Conservation (phyloP, 1,139 yeast species). For the Petasospora fabianii region DNA sequence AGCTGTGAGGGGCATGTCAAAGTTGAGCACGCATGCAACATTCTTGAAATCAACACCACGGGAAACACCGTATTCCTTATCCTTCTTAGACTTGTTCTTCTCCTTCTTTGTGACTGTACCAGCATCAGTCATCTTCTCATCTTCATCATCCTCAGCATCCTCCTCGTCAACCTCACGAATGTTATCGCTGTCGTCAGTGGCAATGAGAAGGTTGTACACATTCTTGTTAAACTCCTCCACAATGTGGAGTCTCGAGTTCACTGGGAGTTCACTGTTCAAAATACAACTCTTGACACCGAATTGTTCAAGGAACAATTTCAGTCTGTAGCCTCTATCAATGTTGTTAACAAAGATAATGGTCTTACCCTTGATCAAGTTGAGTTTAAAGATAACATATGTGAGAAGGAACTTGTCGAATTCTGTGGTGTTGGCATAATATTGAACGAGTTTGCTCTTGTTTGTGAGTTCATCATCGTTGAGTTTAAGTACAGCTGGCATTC, state of each 20-base stretch:
- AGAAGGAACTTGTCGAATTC: conserved; percentile 92
- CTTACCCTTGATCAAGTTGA: conserved; percentile 86
- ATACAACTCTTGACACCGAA: conserved; percentile 90
- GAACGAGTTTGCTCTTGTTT: conserved; percentile 60
- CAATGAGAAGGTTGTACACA: conserved; percentile 82
- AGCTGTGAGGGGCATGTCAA: conserved; percentile 89
- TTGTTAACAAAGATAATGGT: conserved; percentile 88
- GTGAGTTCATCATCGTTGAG: conserved; percentile 63
- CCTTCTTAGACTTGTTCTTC: conserved; percentile 40
- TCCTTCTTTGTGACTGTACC: conserved; percentile 25
- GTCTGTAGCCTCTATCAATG: conserved; percentile 91
- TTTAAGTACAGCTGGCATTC: conserved; percentile 79
- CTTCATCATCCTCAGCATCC: conserved; percentile 36
- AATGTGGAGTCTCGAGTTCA: conserved; percentile 89
- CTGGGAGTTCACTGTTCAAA: conserved; percentile 87
- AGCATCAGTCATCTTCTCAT: conserved; percentile 17
- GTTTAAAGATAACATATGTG: conserved; percentile 87
- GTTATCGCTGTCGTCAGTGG: conserved; percentile 86
- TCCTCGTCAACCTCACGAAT: conserved; percentile 50
- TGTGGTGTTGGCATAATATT: conserved; percentile 79
- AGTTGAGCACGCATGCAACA: conserved; percentile 94
- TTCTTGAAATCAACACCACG: conserved; percentile 96
- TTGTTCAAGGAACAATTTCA: conserved; percentile 88
- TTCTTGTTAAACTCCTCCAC: conserved; percentile 94
- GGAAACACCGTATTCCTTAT: conserved; percentile 86